Evolutionary conservation across 1,284 basidiomycete genomes (phyloP), one percentile per base, ranked within the genome.

Genomic region (Ganoderma sinense): DNA sequence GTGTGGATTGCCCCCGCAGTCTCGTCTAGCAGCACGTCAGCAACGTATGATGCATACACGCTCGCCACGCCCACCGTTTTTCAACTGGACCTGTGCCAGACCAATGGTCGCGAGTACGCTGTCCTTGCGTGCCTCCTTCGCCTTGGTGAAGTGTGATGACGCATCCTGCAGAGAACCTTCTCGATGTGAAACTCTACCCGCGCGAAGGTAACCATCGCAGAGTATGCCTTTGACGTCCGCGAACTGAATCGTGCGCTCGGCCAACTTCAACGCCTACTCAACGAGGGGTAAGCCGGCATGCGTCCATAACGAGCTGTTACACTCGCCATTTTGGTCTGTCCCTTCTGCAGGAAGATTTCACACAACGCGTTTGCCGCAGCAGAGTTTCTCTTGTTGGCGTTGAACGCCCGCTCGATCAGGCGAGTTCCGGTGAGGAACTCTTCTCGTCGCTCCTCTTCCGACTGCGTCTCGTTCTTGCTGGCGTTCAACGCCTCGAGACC

Each of bases 241-340:
- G 77, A 94, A 97, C 79, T 98, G 96, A 45, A 98, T 90, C 0
- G 96, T 94, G 63, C 96, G 89, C 78, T 98, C 97, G 4, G 96
- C 96, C 20, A 98, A 85, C 83, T 98, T 98, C 65, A 96, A 82
- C 0, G 95, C 94, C 89, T 96, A 65, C 20, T 68, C 43, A 18
- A 6, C 31, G 36, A 33, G 18, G 33, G 71, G 33, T 77, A 33
- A 73, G 43, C 48, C 14, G 8, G 40, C 39, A 29, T 7, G 36
- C 14, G 16, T 41, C 40, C 26, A 56, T 1, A 23, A 51, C 59
- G 16, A 65, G 16, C 18, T 29, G 31, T 41, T 5, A 53, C 31
- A 69, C 76, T 67, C 75, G 88, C 91, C 69, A 86, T 84, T 71
- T 85, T 84, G 59, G 87, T 81, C 69, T 90, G 87, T 3, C 88